A percentile compares a stretch with the other conserved stretches of the same genome.
phyloP scores from a whole-genome alignment of 164 flowering plant species.

The Macadamia tetraphylla region DNA sequence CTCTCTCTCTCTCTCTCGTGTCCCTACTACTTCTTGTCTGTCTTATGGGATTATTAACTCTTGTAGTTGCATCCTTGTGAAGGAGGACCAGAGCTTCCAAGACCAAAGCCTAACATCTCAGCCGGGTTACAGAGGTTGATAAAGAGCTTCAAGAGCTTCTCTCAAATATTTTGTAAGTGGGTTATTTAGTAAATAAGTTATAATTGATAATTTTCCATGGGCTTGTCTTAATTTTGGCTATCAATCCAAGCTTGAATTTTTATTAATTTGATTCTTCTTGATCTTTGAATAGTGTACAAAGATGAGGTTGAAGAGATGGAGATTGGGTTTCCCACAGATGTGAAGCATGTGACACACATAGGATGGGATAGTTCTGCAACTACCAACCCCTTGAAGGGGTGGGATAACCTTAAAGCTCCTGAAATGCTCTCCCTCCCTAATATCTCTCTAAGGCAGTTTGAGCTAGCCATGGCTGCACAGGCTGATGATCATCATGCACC shows the following conservation, averaged over 20 bases:
- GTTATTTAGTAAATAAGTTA: not conserved
- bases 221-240: not conserved
- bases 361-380: conserved; percentile 63
- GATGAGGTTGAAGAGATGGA: conserved; percentile 54
- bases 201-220: not conserved
- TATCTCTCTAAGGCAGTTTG: conserved; percentile 42
- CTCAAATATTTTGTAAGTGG: conserved; percentile 67
- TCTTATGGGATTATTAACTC: not conserved
- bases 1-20: conserved; percentile 8
- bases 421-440: conserved; percentile 30
- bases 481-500: conserved; percentile 3
- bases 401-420: conserved; percentile 45
- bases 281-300: conserved; percentile 32
- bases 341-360: conserved; percentile 83
- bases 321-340: conserved; percentile 85
- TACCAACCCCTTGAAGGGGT: conserved; percentile 31
- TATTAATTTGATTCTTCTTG: not conserved
- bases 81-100: conserved; percentile 20
- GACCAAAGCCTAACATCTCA: conserved; percentile 46
- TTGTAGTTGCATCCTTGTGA: conserved; percentile 5
- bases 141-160: conserved; percentile 64
- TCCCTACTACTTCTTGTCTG: not conserved
- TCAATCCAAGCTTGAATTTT: not conserved
- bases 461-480: conserved; percentile 49
- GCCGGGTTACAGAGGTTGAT: conserved; percentile 51